These are phyloP conservation scores for Claviceps spartinae DNA, from an alignment of 2,329 filamentous ascomycete genomes.

Conservation along the genomic window DNA sequence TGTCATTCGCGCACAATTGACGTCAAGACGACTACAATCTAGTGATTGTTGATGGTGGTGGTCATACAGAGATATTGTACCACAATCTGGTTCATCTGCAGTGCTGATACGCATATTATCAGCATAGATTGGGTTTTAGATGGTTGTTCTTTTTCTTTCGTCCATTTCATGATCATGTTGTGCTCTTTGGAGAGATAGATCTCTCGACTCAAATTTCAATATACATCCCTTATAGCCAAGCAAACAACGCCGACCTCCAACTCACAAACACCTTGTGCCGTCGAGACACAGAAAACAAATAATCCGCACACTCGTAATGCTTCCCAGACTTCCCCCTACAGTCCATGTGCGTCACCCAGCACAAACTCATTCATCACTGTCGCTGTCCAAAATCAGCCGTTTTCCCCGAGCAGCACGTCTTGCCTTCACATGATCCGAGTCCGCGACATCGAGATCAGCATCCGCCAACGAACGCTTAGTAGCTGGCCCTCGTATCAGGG, in stretches of 20 bases:
- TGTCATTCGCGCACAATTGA: too few relatives aligned
- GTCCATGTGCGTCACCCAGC: background rate
- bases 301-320: background rate
- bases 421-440: constrained; percentile 9
- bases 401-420: constrained; percentile 13
- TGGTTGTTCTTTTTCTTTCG: too few relatives aligned
- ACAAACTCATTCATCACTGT: constrained; percentile 14
- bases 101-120: too few relatives aligned
- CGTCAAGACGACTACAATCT: too few relatives aligned
- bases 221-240: background rate
- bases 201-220: background rate
- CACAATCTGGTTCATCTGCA: too few relatives aligned
- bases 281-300: background rate
- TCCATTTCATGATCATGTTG: too few relatives aligned
- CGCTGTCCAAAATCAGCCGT: constrained; percentile 18
- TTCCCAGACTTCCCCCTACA: background rate
- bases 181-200: too few relatives aligned
- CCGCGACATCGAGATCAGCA: background rate
- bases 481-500: constrained; percentile 10
- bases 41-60: too few relatives aligned
- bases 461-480: background rate
- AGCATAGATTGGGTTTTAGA: too few relatives aligned
- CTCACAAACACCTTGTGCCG: too few relatives aligned
- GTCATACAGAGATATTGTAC: too few relatives aligned
- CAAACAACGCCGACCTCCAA: background rate